A percentile compares a stretch with the other conserved stretches of the same genome.
These are phyloP conservation scores for Smallanthus sonchifolius DNA, from an alignment of 129 eudicot genomes.

Conservation along the genomic window DNA sequence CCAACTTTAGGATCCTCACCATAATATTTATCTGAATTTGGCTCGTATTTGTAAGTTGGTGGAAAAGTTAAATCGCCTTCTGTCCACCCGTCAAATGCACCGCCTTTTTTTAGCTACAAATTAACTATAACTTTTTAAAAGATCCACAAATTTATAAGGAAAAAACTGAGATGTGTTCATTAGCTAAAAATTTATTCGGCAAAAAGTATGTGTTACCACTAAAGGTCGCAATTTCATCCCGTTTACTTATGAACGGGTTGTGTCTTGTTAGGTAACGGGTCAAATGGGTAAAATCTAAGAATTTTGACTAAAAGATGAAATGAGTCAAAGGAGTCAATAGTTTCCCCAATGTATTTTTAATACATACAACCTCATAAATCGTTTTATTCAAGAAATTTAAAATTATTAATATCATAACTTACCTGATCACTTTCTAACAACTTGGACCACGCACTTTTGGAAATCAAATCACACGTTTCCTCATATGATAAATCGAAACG, in stretches of 20 bases:
- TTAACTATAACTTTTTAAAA: background rate
- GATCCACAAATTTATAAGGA: constrained; percentile 21
- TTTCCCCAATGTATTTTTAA: background rate
- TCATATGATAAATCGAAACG: constrained; percentile 73
- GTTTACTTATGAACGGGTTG: background rate
- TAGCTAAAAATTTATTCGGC: background rate
- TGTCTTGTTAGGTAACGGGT: background rate
- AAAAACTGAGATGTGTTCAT: constrained; percentile 3
- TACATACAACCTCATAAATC: background rate
- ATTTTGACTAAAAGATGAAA: background rate
- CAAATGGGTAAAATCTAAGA: background rate
- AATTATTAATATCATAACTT: background rate
- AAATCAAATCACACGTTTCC: constrained; percentile 60
- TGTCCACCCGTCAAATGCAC: constrained; percentile 86
- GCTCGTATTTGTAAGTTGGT: constrained; percentile 89
- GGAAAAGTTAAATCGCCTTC: constrained; percentile 74
- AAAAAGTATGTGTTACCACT: background rate
- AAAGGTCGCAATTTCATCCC: background rate
- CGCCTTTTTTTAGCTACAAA: constrained; percentile 60
- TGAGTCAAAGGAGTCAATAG: background rate
- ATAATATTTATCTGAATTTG: constrained; percentile 54
- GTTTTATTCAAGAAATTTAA: background rate
- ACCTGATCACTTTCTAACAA: constrained; percentile 81
- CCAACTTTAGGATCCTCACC: constrained; percentile 73
- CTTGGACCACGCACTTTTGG: constrained; percentile 70